Base-by-base conservation (phyloP, 768 basidiomycete genomes). In the Sistotremastrum suecicum region DNA sequence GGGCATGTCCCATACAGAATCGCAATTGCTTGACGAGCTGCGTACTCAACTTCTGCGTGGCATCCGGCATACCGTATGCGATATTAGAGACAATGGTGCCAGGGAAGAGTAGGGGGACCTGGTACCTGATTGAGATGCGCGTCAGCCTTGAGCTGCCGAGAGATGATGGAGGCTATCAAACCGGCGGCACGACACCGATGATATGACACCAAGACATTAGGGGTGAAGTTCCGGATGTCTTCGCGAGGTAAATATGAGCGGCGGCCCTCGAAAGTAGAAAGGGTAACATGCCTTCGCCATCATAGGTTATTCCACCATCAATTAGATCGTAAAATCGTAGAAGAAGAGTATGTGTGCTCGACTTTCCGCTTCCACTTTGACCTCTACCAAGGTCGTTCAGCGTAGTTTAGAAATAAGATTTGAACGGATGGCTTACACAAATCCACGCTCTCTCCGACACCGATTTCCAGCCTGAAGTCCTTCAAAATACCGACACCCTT, bases 31-130 rank as follows among this genome's bases (percentile, higher is more conserved):
- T 64, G 58, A 11, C 60, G 50, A 1, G 68, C 68, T 0, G 67
- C 70, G 33, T 63, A 59, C 51, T 68, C 63, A 20, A 71, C 65
- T 39, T 69, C 64, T 34, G 51, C 2, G 66, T 66, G 2, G 63
- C 66, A 9, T 63, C 54, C 0, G 66, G 66, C 5, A 57, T 59
- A 3, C 68, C 68, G 50, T 70, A 71, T 1, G 67, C 58, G 49
- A 66, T 71, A 52, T 71, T 71, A 34, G 66, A 66, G 7, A 66
- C 65, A 20, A 70, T 68, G 3, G 67, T 69, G 4, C 65, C 64
- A 2, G 63, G 56, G 49, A 69, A 69, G 2, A 69, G 54, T 5
- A 64, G 63, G 1, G 66, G 65, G 42, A 67, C 66, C 46, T 54
- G n/a, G 33, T 28, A 36, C 6, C 10, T 3, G 12, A 36, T 10